phyloP scores from a whole-genome alignment of 2,329 filamentous ascomycete species.

The Penicillium psychrosexuale region DNA sequence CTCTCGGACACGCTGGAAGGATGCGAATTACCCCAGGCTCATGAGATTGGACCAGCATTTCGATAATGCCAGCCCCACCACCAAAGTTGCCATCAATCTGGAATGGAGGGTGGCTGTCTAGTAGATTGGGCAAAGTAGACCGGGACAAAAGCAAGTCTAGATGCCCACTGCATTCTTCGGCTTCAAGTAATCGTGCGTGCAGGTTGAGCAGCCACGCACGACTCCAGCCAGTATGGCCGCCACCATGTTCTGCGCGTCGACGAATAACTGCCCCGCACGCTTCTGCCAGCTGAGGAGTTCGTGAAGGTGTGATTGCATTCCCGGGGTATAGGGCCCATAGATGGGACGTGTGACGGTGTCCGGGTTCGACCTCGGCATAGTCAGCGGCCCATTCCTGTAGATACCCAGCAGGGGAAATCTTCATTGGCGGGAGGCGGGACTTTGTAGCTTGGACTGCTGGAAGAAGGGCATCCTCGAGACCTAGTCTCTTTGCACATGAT shows the following conservation, averaged over 20 bases:
- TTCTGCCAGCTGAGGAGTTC: conserved; percentile 31
- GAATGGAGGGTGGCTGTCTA: conserved; percentile 49
- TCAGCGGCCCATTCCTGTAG: conserved; percentile 36
- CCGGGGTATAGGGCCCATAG: conserved; percentile 51
- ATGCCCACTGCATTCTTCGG: conserved; percentile 38
- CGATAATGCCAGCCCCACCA: conserved; percentile 47
- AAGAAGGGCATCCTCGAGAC: conserved; percentile 17
- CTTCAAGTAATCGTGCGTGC: conserved; percentile 47
- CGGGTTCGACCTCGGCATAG: conserved; percentile 44
- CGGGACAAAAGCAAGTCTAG: conserved; percentile 40
- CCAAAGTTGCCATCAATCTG: conserved; percentile 55
- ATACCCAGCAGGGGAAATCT: conserved; percentile 23
- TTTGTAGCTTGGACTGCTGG: conserved; percentile 9
- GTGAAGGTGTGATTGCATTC: conserved; percentile 36
- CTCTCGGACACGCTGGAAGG: conserved; percentile 39
- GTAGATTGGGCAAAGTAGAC: conserved; percentile 46
- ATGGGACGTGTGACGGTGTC: conserved; percentile 53
- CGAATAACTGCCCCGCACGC: conserved; percentile 28
- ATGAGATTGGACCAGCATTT: conserved; percentile 46
- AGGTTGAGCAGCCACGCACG: conserved; percentile 52
- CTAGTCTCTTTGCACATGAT: conserved; percentile 9
- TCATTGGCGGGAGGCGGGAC: conserved; percentile 22
- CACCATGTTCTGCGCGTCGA: conserved; percentile 38
- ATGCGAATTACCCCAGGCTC: conserved; percentile 36
- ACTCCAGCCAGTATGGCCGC: conserved; percentile 54